A percentile compares a stretch with the other conserved stretches of the same genome.
phyloP scores from a whole-genome alignment of 2,329 filamentous ascomycete species.

The Ceratocystis ficicola region DNA sequence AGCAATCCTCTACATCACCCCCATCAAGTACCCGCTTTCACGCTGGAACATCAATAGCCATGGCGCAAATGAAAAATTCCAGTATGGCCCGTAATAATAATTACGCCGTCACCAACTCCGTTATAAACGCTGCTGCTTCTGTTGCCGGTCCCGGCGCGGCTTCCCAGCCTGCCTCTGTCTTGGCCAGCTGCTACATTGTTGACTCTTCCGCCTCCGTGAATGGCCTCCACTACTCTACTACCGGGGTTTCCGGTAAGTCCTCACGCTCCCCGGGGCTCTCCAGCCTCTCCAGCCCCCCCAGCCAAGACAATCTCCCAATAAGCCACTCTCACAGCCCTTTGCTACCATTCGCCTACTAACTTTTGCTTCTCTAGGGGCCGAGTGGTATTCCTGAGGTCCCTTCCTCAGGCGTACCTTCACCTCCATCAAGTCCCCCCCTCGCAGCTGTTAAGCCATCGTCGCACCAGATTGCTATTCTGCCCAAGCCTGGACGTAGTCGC shows the following conservation, averaged over 20 bases:
- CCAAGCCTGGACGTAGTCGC: slow-evolving; percentile 35
- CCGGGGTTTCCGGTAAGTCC: slow-evolving; percentile 60
- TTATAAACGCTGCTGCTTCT: slow-evolving; percentile 31
- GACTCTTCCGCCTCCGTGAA: slow-evolving; percentile 59
- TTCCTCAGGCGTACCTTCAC: slow-evolving; percentile 72
- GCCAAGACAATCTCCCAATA: too few species aligned
- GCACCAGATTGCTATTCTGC: slow-evolving; percentile 53
- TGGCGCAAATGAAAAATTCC: slow-evolving; percentile 60
- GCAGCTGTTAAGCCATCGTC: slow-evolving; percentile 53
- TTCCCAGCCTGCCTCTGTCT: slow-evolving; percentile 53
- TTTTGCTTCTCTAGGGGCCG: slow-evolving; percentile 46
- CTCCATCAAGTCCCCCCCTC: slow-evolving; percentile 81
- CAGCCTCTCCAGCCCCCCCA: background rate
- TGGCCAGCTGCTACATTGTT: slow-evolving; percentile 85
- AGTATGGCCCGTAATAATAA: slow-evolving; percentile 60
- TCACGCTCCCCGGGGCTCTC: background rate
- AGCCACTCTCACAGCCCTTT: slow-evolving; percentile 5
- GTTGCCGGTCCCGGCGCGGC: too few species aligned
- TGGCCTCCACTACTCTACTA: slow-evolving; percentile 93
- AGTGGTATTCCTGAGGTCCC: slow-evolving; percentile 94
- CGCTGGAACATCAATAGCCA: slow-evolving; percentile 30
- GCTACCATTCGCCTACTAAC: slow-evolving; percentile 3
- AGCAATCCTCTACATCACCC: slow-evolving; percentile 13
- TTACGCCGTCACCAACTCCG: slow-evolving; percentile 53
- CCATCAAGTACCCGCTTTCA: background rate